Conservation (phyloP, 2,329 filamentous ascomycete genomes). For the Verticillium zaregamsianum region DNA sequence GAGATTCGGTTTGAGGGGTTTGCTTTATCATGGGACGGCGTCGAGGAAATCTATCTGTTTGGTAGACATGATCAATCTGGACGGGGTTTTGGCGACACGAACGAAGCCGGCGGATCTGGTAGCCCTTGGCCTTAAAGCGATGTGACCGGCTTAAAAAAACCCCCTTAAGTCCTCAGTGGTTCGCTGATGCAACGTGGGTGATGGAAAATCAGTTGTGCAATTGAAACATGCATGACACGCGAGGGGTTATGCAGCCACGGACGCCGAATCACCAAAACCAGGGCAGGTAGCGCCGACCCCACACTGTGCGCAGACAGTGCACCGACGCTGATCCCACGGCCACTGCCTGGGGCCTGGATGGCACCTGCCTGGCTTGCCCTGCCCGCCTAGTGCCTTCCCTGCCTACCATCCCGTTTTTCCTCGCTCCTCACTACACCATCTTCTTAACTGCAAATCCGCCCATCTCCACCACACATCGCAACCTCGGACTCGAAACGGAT, state of each 20-base stretch:
- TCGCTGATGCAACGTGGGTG: background rate
- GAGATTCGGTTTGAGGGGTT: background rate
- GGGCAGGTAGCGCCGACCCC: background rate
- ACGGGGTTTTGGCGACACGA: too few species aligned
- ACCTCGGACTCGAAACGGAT: conserved; percentile 8
- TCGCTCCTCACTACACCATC: conserved; percentile 6
- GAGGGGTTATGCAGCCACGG: background rate
- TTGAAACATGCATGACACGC: background rate
- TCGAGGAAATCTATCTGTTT: background rate
- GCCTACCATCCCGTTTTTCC: background rate
- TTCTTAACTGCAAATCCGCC: conserved; percentile 9
- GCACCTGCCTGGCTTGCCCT: too few species aligned
- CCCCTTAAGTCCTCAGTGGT: background rate
- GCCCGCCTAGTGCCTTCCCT: too few species aligned
- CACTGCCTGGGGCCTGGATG: too few species aligned
- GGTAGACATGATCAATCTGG: too few species aligned
- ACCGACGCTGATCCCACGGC: background rate
- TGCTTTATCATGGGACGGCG: background rate
- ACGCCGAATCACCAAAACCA: background rate
- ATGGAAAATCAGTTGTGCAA: background rate
- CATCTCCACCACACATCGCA: conserved; percentile 9
- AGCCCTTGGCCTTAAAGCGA: too few species aligned
- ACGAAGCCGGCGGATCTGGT: too few species aligned
- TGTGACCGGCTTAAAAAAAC: background rate
- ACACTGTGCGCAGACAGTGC: background rate